Percentiles rank a stretch among this genome's conserved stretches.
These are phyloP conservation scores for Boletus insuetus DNA, from an alignment of 768 basidiomycete genomes.

Conservation along the genomic window DNA sequence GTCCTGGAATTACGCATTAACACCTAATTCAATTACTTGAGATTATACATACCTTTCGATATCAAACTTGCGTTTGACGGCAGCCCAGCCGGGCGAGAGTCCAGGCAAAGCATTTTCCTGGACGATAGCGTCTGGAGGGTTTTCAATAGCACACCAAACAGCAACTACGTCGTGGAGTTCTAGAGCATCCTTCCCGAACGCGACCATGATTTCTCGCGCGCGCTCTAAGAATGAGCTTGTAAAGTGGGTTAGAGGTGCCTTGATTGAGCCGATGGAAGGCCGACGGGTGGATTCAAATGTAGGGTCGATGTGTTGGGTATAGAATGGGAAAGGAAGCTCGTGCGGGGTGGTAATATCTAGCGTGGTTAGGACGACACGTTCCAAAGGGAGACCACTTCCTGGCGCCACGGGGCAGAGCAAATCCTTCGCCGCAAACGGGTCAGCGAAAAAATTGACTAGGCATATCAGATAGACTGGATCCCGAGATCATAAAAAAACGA, in stretches of 20 bases:
- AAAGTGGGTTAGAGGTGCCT: constrained; percentile 68
- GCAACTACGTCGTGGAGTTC: constrained; percentile 90
- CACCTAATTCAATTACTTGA: background rate
- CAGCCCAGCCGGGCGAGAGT: constrained; percentile 55
- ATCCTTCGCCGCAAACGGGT: constrained; percentile 79
- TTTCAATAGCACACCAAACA: constrained; percentile 81
- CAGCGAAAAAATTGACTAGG: constrained; percentile 82
- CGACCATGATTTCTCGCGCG: constrained; percentile 72
- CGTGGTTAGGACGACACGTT: constrained; percentile 67
- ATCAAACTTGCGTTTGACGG: constrained; percentile 52
- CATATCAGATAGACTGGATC: background rate
- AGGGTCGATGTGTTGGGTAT: constrained; percentile 59
- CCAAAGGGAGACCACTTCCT: constrained; percentile 51
- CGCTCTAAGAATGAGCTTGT: constrained; percentile 77
- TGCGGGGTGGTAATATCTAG: constrained; percentile 84
- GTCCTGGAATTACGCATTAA: constrained; percentile 36
- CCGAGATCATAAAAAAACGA: background rate
- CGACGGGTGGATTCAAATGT: constrained; percentile 45
- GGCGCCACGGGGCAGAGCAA: constrained; percentile 47
- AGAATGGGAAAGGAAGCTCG: constrained; percentile 68
- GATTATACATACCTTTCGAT: constrained; percentile 57
- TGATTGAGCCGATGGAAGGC: constrained; percentile 47
- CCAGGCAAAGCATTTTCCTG: constrained; percentile 19
- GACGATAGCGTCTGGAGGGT: constrained; percentile 48
- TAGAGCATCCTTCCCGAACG: constrained; percentile 80